These are phyloP conservation scores for Encephalitozoon cuniculi DNA, from an alignment of 371 early-diverging fungal species.

Conservation along the genomic window DNA sequence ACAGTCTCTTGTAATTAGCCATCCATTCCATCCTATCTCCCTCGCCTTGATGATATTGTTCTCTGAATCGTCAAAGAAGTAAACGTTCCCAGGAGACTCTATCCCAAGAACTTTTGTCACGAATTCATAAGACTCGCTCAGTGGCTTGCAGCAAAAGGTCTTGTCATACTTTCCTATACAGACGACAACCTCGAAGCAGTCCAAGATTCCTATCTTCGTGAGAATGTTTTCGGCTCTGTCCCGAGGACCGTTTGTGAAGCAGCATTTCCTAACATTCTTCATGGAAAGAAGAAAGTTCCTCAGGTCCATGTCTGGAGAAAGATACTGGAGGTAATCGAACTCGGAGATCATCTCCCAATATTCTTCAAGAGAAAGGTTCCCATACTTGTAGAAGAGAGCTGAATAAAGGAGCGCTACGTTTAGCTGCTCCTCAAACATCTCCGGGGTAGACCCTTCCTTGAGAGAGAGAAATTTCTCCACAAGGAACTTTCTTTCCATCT, in stretches of 20 bases:
- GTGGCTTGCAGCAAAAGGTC: slow-evolving; percentile 34
- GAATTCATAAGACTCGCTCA: slow-evolving; percentile 32
- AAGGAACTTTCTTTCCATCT: not conserved
- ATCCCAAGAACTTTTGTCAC: slow-evolving; percentile 25
- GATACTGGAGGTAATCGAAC: slow-evolving; percentile 3
- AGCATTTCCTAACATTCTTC: slow-evolving; percentile 13
- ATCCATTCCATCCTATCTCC: slow-evolving; percentile 35
- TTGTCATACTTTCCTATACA: slow-evolving; percentile 30
- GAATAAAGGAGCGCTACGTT: not conserved
- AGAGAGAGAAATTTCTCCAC: not conserved
- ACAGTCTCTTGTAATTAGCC: not conserved
- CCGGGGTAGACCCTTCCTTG: not conserved
- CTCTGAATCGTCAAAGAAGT: slow-evolving; percentile 44
- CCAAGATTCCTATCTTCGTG: slow-evolving; percentile 1
- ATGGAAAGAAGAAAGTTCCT: slow-evolving; percentile 15
- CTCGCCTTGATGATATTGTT: slow-evolving; percentile 28
- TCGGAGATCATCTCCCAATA: not conserved
- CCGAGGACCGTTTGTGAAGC: slow-evolving; percentile 43
- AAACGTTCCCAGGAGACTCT: slow-evolving; percentile 11
- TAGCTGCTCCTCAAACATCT: not conserved
- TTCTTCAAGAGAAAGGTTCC: slow-evolving; percentile 3
- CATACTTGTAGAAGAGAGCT: slow-evolving; percentile 3
- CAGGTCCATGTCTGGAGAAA: slow-evolving; percentile 17
- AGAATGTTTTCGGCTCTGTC: slow-evolving; percentile 33
- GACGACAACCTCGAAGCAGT: slow-evolving; percentile 43